Evolutionary conservation across 495 filamentous ascomycete species (phyloP).

Genomic region (Lindgomyces ingoldianus): DNA sequence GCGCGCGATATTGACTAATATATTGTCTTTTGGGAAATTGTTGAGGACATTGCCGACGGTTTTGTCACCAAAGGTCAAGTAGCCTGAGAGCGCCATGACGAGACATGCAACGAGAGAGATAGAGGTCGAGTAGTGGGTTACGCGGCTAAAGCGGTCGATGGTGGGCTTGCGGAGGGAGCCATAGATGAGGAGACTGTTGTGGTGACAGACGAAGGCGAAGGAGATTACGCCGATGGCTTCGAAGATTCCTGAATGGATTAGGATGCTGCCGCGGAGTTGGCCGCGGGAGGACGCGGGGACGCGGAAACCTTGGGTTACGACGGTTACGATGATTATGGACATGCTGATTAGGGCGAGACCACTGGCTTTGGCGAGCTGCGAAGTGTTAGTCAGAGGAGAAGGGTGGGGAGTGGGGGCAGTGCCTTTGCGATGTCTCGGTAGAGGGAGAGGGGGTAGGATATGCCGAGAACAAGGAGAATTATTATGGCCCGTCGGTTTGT

Average conservation of each 20-base stretch:
- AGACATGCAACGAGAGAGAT: constrained; percentile 89
- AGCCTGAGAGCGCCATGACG: constrained; percentile 83
- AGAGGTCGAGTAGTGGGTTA: constrained; percentile 89
- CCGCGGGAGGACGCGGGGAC: constrained; percentile 72
- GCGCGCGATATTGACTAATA: constrained; percentile 89
- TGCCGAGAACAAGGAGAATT: constrained; percentile 74
- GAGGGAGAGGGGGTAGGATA: constrained; percentile 89
- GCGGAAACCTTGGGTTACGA: constrained; percentile 80
- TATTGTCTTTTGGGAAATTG: constrained; percentile 88
- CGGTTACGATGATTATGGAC: constrained; percentile 80
- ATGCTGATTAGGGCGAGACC: constrained; percentile 89
- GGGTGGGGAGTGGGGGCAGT: constrained; percentile 33
- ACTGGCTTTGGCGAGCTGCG: constrained; percentile 89
- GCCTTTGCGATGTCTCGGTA: constrained; percentile 98
- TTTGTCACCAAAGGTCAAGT: constrained; percentile 86
- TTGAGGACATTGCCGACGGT: constrained; percentile 96
- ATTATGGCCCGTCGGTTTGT: constrained; percentile 81
- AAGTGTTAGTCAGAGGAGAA: constrained; percentile 38
- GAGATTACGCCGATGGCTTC: constrained; percentile 97
- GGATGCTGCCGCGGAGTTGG: constrained; percentile 60
- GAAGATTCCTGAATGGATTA: constrained; percentile 84
- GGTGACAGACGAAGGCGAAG: constrained; percentile 93
- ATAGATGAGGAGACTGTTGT: constrained; percentile 96
- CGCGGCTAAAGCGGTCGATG: constrained; percentile 84
- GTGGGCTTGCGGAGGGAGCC: constrained; percentile 92